Base-by-base conservation (phyloP, 352 stramenopile species). In the Phytophthora hibernalis region DNA sequence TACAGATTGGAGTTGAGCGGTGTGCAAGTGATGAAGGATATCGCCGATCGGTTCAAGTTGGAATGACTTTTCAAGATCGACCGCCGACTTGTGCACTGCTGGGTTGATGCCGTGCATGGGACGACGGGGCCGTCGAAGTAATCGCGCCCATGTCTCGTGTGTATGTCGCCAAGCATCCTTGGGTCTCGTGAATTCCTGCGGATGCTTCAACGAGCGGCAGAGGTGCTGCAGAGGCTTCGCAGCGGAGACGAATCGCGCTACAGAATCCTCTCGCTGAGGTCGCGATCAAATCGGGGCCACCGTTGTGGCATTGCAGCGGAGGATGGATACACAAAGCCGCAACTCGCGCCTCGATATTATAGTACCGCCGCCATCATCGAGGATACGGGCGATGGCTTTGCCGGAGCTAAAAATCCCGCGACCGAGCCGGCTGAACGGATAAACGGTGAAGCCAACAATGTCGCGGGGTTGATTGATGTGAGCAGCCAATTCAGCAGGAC, bases 341-440 rank as follows among this genome's bases (percentile, higher is more conserved):
- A 13, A 20, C 37, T 43, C 37, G 28, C 48, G 8, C 7, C n/a
- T n/a, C 9, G 18, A 20, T 31, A 20, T 54, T 44, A 54, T 26
- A 16, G 18, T n/a, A n/a, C 47, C 26, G 26, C 24, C 5, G 48
- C 48, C 48, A 54, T 54, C 48, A 54, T 54, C n/a, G 30, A 40
- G 48, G 48, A 28, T 53, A 2, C 45, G 13, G 45, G 22, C 48
- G 48, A 10, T 54, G 15, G n/a, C n/a, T n/a, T n/a, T n/a, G n/a
- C n/a, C 22, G 48, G 8, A 31, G 30, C 22, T 13, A 42, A 55
- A 44, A 44, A 55, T 43, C 49, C 47, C 26, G 2, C 26, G 26
- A 31, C 26, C 26, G 26, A 31, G 26, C 26, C 26, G 2, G 26
- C 5, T 7, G 9, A 7, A 31, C 26, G 26, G 26, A 31, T 31